A percentile compares a stretch with the other conserved stretches of the same genome.
These are phyloP conservation scores for Trichophyton verrucosum DNA, from an alignment of 2,329 filamentous ascomycete species.

Conservation along the genomic window DNA sequence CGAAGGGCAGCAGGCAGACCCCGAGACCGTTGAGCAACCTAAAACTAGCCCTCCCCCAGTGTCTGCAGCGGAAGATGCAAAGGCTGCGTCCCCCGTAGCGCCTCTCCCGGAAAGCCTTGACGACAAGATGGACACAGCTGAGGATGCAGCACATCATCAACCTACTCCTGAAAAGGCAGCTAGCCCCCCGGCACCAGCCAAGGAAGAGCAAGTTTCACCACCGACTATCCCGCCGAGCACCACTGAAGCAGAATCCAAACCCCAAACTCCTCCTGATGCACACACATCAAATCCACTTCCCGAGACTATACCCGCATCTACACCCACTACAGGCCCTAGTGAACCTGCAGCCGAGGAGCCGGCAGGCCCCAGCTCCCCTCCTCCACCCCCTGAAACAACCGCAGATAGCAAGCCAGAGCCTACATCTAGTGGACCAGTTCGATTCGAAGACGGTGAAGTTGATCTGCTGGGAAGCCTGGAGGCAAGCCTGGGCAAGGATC, in stretches of 20 bases:
- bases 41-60: background rate
- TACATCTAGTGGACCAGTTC: conserved; percentile 2
- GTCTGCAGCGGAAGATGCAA: background rate
- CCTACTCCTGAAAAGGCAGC: background rate
- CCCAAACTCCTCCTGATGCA: conserved; percentile 2
- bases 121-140: background rate
- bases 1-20: background rate
- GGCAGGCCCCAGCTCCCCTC: background rate
- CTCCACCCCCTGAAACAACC: background rate
- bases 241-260: background rate
- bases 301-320: background rate
- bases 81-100: background rate
- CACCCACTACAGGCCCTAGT: background rate
- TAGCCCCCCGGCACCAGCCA: background rate
- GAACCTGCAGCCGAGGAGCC: background rate
- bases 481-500: conserved; percentile 24
- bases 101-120: background rate
- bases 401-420: background rate
- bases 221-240: background rate
- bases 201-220: background rate
- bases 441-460: conserved; percentile 26
- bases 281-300: background rate
- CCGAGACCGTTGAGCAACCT: background rate
- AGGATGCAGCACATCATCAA: background rate
- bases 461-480: conserved; percentile 40